These are phyloP conservation scores for Amaranthus tricolor DNA, from an alignment of 179 eudicot species.

Conservation along the genomic window DNA sequence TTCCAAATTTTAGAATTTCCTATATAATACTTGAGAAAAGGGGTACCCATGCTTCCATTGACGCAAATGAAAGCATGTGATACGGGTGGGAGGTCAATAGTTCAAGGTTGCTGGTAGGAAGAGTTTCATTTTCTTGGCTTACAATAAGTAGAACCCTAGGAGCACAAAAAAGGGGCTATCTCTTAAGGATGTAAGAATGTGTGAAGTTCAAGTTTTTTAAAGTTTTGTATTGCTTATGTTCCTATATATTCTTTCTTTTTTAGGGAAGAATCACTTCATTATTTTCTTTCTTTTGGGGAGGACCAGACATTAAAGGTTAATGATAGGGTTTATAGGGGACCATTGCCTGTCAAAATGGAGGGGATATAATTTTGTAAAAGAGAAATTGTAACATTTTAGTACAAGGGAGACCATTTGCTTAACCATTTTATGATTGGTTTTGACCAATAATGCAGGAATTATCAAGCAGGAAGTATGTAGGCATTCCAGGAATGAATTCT, in stretches of 20 bases:
- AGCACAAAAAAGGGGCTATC: no score
- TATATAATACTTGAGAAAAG: no score
- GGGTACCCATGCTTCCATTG: neutral
- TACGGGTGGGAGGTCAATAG: neutral
- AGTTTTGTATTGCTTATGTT: neutral
- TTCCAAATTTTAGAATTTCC: neutral
- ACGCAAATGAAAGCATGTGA: neutral
- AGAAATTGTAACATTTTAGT: no score
- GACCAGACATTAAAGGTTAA: no score
- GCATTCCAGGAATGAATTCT: constrained; percentile 94
- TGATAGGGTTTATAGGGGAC: no score
- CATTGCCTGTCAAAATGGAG: no score
- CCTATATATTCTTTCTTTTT: no score
- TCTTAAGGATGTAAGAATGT: neutral
- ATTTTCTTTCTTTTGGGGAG: no score
- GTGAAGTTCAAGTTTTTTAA: neutral
- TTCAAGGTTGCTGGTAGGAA: neutral
- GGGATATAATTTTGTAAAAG: no score
- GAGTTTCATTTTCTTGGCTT: neutral
- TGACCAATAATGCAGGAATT: constrained; percentile 48
- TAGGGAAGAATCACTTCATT: no score
- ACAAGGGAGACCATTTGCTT: constrained; percentile 1
- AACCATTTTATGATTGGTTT: constrained; percentile 2
- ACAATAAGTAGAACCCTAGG: neutral
- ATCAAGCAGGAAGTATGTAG: constrained; percentile 71